A percentile compares a stretch with the other conserved stretches of the same genome.
phyloP scores from a whole-genome alignment of 140 eudicot genomes.

The Senecio squalidus region DNA sequence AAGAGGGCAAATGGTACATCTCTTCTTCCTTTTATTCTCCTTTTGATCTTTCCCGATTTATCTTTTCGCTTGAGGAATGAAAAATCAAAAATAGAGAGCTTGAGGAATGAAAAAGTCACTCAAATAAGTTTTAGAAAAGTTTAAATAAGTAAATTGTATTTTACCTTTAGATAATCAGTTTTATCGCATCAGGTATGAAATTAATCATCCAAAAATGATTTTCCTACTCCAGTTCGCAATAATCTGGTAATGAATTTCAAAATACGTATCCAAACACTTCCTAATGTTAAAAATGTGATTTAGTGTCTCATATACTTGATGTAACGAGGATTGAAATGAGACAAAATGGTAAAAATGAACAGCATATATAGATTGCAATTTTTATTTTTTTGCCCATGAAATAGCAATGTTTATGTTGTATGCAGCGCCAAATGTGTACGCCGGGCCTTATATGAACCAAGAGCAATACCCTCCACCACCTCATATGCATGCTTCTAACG shows the following conservation, averaged over 20 bases:
- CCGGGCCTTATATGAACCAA: slow-evolving; percentile 37
- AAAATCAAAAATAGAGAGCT: neutral
- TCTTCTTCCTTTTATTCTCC: slow-evolving; percentile 9
- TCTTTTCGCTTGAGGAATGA: neutral
- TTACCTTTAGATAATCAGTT: too few relatives aligned
- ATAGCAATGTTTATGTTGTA: slow-evolving; percentile 5
- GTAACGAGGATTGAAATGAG: neutral
- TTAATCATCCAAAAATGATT: too few relatives aligned
- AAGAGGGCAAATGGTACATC: slow-evolving; percentile 54
- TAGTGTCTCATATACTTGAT: neutral
- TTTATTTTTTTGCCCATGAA: neutral
- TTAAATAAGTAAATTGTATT: too few relatives aligned
- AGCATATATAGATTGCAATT: neutral
- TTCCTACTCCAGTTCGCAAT: too few relatives aligned
- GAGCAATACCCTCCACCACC: slow-evolving; percentile 37
- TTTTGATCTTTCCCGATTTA: neutral
- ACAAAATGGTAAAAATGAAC: neutral
- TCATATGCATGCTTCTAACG: slow-evolving; percentile 31
- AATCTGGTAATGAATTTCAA: too few relatives aligned
- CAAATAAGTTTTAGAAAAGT: neutral
- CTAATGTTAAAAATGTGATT: neutral
- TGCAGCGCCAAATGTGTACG: slow-evolving; percentile 45
- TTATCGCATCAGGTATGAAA: too few relatives aligned
- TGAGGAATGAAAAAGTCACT: neutral
- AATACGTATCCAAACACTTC: too few relatives aligned